Conservation (phyloP, 345 rosid species). For the Excoecaria cochinchinensis region DNA sequence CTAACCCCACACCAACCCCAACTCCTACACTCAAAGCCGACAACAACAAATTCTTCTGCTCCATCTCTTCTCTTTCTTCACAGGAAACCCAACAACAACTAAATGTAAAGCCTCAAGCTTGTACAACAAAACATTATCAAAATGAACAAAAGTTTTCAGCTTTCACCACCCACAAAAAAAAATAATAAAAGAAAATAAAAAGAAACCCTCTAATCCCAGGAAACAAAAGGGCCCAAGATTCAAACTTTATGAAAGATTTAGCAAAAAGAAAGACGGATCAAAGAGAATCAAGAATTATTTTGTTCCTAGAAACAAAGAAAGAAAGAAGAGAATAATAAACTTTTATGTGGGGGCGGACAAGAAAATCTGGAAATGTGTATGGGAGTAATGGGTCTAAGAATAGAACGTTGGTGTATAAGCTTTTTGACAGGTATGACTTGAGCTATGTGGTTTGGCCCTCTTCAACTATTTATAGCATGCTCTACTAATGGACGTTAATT, state of each 20-base stretch:
- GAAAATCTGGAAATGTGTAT: neutral
- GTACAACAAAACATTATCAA: conserved; percentile 1
- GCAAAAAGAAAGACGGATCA: neutral
- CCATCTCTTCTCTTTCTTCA: conserved; percentile 43
- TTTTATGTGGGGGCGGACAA: neutral
- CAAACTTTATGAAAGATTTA: neutral
- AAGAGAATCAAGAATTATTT: neutral
- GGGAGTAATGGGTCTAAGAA: conserved; percentile 4
- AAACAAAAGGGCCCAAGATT: neutral
- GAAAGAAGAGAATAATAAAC: neutral
- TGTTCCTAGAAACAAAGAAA: neutral
- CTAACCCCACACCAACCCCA: conserved; percentile 85
- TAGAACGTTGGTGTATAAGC: conserved; percentile 18
- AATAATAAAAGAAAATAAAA: no score
- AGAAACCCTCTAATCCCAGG: neutral
- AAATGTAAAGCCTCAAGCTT: neutral
- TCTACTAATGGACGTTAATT: conserved; percentile 24
- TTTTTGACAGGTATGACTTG: conserved; percentile 24
- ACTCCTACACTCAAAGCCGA: conserved; percentile 86
- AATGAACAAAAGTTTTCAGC: neutral
- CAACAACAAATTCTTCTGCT: conserved; percentile 63
- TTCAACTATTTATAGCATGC: conserved; percentile 41
- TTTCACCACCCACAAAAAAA: no score
- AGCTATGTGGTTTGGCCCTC: conserved; percentile 29
- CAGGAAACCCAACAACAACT: no score